These are phyloP conservation scores for Sphaerosporella brunnea DNA, from an alignment of 495 filamentous ascomycete genomes.

Conservation along the genomic window DNA sequence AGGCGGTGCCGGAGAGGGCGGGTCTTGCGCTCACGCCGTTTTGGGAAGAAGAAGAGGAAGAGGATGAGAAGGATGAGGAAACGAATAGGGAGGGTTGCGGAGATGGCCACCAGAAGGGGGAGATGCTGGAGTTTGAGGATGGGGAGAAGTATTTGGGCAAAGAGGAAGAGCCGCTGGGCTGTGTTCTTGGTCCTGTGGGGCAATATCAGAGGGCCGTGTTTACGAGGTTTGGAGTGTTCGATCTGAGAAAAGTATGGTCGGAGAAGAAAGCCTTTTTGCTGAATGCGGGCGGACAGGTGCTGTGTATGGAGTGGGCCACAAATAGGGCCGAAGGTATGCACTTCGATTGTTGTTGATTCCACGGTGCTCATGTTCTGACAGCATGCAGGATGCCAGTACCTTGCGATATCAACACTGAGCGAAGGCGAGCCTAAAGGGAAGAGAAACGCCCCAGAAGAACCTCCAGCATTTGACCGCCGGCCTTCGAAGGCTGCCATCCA, in stretches of 20 bases:
- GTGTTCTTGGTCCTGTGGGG: slow-evolving; percentile 14
- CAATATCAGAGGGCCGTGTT: slow-evolving; percentile 17
- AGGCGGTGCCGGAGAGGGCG: slow-evolving; percentile 16
- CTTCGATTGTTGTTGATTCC: too few relatives aligned
- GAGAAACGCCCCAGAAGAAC: background rate
- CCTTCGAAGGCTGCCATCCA: slow-evolving; percentile 20
- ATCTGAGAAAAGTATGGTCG: slow-evolving; percentile 11
- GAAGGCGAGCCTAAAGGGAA: background rate
- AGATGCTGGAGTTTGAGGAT: background rate
- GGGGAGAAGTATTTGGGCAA: slow-evolving; percentile 11
- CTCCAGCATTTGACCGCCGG: slow-evolving; percentile 13
- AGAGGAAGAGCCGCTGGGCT: slow-evolving; percentile 8
- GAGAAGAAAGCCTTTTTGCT: slow-evolving; percentile 17
- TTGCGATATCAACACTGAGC: slow-evolving; percentile 19
- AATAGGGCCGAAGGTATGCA: slow-evolving; percentile 15
- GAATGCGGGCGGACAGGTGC: slow-evolving; percentile 21
- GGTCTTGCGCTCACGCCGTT: slow-evolving; percentile 16
- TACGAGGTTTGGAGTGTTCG: slow-evolving; percentile 19
- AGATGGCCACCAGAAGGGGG: slow-evolving; percentile 4
- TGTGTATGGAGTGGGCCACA: slow-evolving; percentile 23
- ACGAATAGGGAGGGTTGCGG: slow-evolving; percentile 9
- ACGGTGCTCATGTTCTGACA: too few relatives aligned
- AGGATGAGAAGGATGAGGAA: slow-evolving; percentile 10
- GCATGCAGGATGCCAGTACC: slow-evolving; percentile 19
- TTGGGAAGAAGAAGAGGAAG: slow-evolving; percentile 9